A percentile compares a stretch with the other conserved stretches of the same genome.
Evolutionary conservation across 2,329 filamentous ascomycete genomes (phyloP).

Genomic region (Phyllosticta citribraziliensis): DNA sequence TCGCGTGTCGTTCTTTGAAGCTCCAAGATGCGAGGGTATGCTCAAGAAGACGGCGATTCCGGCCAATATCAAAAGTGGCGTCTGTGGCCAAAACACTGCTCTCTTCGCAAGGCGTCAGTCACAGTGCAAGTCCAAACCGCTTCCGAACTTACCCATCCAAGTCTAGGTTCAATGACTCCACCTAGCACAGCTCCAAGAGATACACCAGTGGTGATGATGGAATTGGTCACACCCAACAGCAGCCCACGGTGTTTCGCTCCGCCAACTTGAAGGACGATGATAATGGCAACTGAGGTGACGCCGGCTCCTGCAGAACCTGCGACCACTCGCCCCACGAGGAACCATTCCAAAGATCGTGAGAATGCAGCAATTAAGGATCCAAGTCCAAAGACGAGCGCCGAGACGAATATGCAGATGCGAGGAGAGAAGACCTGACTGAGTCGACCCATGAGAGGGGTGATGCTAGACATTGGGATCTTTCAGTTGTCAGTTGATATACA

Average conservation of each 20-base stretch:
- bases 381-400: slow-evolving; percentile 48
- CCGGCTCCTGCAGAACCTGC: slow-evolving; percentile 62
- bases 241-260: slow-evolving; percentile 58
- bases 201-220: slow-evolving; percentile 61
- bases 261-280: slow-evolving; percentile 66
- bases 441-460: slow-evolving; percentile 61
- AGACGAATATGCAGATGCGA: slow-evolving; percentile 52
- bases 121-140: background rate
- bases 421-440: slow-evolving; percentile 66
- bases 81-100: slow-evolving; percentile 63
- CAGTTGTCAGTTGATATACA: background rate
- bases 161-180: slow-evolving; percentile 50
- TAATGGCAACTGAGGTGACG: slow-evolving; percentile 62
- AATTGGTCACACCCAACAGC: slow-evolving; percentile 64
- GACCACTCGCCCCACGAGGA: slow-evolving; percentile 59
- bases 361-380: slow-evolving; percentile 57
- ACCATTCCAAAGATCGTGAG: slow-evolving; percentile 49
- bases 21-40: slow-evolving; percentile 43
- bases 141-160: slow-evolving; percentile 56
- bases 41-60: slow-evolving; percentile 55
- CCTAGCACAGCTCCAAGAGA: slow-evolving; percentile 62
- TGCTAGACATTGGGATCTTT: slow-evolving; percentile 34
- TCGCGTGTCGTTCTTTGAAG: slow-evolving; percentile 27
- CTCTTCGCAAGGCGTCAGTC: slow-evolving; percentile 40
- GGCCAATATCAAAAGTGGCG: slow-evolving; percentile 51